A percentile compares a stretch with the other conserved stretches of the same genome.
Conservation (phyloP, 768 basidiomycete genomes). For the Phylloporus scabripes region DNA sequence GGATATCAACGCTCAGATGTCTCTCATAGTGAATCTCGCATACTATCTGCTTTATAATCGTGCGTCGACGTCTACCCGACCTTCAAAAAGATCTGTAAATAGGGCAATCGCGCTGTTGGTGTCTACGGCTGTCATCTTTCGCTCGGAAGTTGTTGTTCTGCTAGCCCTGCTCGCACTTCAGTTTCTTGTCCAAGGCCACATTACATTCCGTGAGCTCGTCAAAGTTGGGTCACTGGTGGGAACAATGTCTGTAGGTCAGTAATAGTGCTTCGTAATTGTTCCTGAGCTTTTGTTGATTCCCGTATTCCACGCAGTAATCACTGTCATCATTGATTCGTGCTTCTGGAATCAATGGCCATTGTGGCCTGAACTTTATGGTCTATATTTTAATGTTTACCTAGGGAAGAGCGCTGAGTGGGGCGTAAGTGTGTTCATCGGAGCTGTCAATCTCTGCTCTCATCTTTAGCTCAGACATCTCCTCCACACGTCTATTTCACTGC, state of each 20-base stretch:
- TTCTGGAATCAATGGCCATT: conserved; percentile 71
- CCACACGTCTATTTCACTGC: conserved; percentile 57
- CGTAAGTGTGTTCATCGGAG: conserved; percentile 41
- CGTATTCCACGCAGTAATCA: conserved; percentile 41
- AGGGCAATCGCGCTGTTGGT: conserved; percentile 56
- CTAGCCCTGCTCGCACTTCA: conserved; percentile 59
- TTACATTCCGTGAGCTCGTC: conserved; percentile 41
- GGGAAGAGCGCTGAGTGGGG: conserved; percentile 94
- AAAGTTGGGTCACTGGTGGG: conserved; percentile 47
- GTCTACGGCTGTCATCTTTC: conserved; percentile 64
- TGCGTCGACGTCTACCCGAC: conserved; percentile 35
- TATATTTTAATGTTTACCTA: conserved; percentile 82
- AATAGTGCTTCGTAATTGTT: neutral
- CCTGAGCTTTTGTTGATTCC: neutral
- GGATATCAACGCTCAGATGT: neutral
- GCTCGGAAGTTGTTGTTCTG: conserved; percentile 73
- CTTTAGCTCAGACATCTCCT: conserved; percentile 56
- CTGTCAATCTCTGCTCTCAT: conserved; percentile 3
- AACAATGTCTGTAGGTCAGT: conserved; percentile 48
- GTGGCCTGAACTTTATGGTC: conserved; percentile 80
- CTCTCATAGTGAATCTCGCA: conserved; percentile 47
- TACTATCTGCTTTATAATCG: conserved; percentile 42
- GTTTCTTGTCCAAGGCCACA: conserved; percentile 38
- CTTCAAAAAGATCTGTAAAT: conserved; percentile 32
- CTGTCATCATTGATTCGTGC: conserved; percentile 70